These are phyloP conservation scores for Ogataea polymorpha DNA, from an alignment of 805 yeast species.

Conservation along the genomic window DNA sequence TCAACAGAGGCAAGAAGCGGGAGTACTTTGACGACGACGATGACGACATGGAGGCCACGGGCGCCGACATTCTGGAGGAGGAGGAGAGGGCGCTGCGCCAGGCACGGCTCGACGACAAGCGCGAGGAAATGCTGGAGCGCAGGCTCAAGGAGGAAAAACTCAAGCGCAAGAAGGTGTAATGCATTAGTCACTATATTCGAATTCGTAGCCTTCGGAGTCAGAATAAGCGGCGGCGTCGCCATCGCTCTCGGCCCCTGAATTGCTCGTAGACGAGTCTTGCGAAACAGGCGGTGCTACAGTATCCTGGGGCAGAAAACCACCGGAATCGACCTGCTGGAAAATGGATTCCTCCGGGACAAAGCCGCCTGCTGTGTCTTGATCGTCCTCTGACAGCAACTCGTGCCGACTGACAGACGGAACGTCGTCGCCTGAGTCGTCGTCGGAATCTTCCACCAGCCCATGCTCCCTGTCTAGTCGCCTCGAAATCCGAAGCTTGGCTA, in stretches of 20 bases:
- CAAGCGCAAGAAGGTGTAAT: conserved; percentile 28
- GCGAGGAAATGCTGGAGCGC: conserved; percentile 63
- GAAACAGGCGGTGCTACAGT: too few species aligned
- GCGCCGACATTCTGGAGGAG: conserved; percentile 81
- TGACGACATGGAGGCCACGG: conserved; percentile 92
- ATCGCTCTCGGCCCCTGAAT: too few species aligned
- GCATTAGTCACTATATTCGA: conserved; percentile 38
- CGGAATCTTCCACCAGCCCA: conserved; percentile 36
- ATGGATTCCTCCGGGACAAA: not conserved
- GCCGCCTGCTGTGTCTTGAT: conserved; percentile 18
- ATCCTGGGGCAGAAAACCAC: too few species aligned
- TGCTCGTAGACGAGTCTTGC: too few species aligned
- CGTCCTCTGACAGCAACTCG: not conserved
- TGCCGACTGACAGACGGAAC: not conserved
- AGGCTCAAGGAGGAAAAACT: conserved; percentile 44
- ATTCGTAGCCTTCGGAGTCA: conserved; percentile 39
- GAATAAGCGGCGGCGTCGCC: not conserved
- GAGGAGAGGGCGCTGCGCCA: conserved; percentile 65
- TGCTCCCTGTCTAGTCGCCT: conserved; percentile 46
- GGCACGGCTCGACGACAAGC: conserved; percentile 73
- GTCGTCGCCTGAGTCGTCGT: not conserved
- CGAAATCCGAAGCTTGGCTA: conserved; percentile 47
- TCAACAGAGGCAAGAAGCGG: conserved; percentile 62
- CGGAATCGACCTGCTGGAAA: not conserved
- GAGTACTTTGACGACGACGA: conserved; percentile 45